Conservation (phyloP, 805 yeast genomes). For the Yamadazyma olivae region DNA sequence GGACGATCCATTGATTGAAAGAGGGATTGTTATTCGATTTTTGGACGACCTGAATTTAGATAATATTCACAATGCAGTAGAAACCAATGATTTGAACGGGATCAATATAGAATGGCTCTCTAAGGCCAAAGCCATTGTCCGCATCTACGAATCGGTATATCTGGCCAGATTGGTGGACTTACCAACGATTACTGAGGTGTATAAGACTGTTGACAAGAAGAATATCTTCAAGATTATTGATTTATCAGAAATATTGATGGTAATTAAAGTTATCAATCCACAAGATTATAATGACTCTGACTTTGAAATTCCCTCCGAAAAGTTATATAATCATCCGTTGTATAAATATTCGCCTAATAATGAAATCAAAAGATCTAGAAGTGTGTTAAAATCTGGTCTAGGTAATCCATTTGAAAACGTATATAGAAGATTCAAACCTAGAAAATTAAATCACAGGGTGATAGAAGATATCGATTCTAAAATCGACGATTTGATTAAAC, state of each 20-base stretch:
- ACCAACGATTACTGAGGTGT: constrained; percentile 84
- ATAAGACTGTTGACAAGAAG: constrained; percentile 85
- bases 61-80: constrained; percentile 70
- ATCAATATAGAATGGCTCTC: constrained; percentile 82
- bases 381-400: constrained; percentile 70
- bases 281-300: constrained; percentile 44
- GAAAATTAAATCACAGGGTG: constrained; percentile 64
- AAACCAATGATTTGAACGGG: constrained; percentile 69
- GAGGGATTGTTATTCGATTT: constrained; percentile 77
- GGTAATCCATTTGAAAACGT: constrained; percentile 77
- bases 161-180: constrained; percentile 85
- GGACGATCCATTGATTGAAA: constrained; percentile 90
- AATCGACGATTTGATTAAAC: constrained; percentile 69
- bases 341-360: constrained; percentile 28
- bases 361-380: constrained; percentile 46
- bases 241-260: constrained; percentile 78
- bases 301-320: constrained; percentile 39
- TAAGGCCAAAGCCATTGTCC: constrained; percentile 71
- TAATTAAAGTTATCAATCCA: constrained; percentile 51
- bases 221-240: constrained; percentile 86
- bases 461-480: constrained; percentile 75
- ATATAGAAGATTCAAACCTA: constrained; percentile 65
- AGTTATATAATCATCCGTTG: constrained; percentile 35
- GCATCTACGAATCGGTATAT: constrained; percentile 64
- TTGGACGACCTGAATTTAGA: constrained; percentile 68